Evolutionary conservation across 768 basidiomycete genomes (phyloP).

Genomic region (Russula brevipes): DNA sequence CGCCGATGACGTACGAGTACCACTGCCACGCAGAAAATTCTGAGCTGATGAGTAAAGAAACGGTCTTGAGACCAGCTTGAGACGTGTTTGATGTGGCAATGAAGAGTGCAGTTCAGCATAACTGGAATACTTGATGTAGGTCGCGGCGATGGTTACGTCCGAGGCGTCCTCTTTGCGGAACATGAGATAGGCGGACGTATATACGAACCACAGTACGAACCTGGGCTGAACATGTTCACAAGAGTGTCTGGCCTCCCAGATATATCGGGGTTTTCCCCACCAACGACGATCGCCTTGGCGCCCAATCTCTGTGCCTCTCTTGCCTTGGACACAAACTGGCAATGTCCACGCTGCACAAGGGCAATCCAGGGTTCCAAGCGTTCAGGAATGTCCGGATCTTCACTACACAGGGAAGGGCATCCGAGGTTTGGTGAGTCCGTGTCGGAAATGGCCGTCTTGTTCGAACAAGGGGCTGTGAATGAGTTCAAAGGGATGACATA

Average conservation of each 20-base stretch:
- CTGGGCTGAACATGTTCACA: conserved; percentile 90
- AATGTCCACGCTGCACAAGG: conserved; percentile 81
- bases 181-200: conserved; percentile 11
- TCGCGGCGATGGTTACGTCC: conserved; percentile 77
- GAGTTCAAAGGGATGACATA: conserved; percentile 37
- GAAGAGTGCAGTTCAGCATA: conserved; percentile 65
- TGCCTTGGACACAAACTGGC: conserved; percentile 88
- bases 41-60: conserved; percentile 70
- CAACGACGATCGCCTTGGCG: conserved; percentile 87
- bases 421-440: conserved; percentile 42
- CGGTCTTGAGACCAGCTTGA: conserved; percentile 68
- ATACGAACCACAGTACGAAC: conserved; percentile 38
- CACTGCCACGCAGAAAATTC: conserved; percentile 87
- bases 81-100: conserved; percentile 73
- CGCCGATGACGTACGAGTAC: conserved; percentile 64
- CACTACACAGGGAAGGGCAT: conserved; percentile 63
- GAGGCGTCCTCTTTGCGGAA: conserved; percentile 65
- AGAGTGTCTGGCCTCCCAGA: conserved; percentile 69
- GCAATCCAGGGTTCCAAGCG: conserved; percentile 80
- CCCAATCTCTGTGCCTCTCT: conserved; percentile 51
- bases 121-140: conserved; percentile 83
- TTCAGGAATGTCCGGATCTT: conserved; percentile 51
- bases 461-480: conserved; percentile 41
- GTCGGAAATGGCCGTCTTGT: conserved; percentile 23
- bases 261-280: conserved; percentile 65